Percentiles rank a stretch among this genome's conserved stretches.
Conservation (phyloP, 2,329 filamentous ascomycete genomes). For the Orbilia javanica region DNA sequence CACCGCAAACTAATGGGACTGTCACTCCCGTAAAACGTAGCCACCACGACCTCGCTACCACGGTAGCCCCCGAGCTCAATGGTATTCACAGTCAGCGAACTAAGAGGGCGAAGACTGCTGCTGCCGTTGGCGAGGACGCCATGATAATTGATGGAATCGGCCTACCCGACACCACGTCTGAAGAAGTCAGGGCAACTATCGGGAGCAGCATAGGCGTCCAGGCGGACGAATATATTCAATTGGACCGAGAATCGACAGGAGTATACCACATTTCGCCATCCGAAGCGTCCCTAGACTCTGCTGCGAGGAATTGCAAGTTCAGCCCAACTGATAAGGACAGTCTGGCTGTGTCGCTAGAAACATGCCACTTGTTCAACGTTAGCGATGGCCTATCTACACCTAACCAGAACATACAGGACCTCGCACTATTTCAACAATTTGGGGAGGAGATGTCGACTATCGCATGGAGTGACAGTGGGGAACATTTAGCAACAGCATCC, state of each 20-base stretch:
- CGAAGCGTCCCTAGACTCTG: constrained; percentile 19
- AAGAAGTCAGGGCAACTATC: constrained; percentile 55
- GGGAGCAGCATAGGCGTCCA: constrained; percentile 54
- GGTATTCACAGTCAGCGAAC: constrained; percentile 44
- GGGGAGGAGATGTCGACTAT: constrained; percentile 46
- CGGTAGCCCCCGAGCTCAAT: constrained; percentile 32
- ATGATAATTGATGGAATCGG: constrained; percentile 55
- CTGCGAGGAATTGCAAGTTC: constrained; percentile 48
- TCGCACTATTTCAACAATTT: constrained; percentile 28
- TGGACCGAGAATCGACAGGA: constrained; percentile 44
- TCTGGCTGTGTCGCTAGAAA: constrained; percentile 39
- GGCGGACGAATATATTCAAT: constrained; percentile 54
- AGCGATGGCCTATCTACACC: constrained; percentile 32
- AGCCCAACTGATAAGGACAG: constrained; percentile 37
- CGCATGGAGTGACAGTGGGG: constrained; percentile 50
- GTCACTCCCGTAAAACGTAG: constrained; percentile 50
- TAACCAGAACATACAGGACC: constrained; percentile 28
- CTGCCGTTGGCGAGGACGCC: constrained; percentile 40
- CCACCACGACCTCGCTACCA: constrained; percentile 40
- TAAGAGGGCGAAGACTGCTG: constrained; percentile 48
- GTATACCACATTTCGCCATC: constrained; percentile 41
- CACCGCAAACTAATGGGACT: constrained; percentile 51
- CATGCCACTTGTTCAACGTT: constrained; percentile 44
- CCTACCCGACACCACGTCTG: constrained; percentile 53
- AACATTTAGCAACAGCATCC: constrained; percentile 51